Evolutionary conservation across 208 protist species (phyloP).

Genomic region (Trypanosomatidae sp.): DNA sequence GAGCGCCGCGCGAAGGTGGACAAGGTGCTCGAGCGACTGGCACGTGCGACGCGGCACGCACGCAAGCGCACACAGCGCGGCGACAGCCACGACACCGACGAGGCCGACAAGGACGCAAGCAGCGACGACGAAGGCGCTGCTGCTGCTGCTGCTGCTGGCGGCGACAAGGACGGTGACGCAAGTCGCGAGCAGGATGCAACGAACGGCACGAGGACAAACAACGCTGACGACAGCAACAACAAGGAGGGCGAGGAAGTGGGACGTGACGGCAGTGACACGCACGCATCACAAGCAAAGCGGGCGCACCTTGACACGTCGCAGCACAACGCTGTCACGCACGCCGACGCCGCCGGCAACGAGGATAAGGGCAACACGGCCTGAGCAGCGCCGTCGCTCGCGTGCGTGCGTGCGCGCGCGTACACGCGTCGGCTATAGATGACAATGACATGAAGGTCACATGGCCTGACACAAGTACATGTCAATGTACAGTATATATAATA

Average conservation of each 20-base stretch:
- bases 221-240: conserved; percentile 8
- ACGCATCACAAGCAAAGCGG: no score
- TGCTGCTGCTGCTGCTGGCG: conserved; percentile 3
- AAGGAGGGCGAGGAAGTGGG: background rate
- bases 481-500: no score
- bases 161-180: conserved; percentile 1
- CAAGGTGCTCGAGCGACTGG: conserved; percentile 27
- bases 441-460: no score
- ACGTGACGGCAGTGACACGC: conserved; percentile 8
- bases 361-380: no score
- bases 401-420: no score
- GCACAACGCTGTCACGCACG: no score
- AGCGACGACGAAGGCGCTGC: conserved; percentile 4
- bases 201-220: conserved; percentile 2
- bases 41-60: conserved; percentile 11
- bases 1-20: conserved; percentile 30
- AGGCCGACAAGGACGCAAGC: background rate
- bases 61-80: background rate
- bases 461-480: no score
- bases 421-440: no score
- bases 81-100: background rate
- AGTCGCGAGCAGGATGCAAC: conserved; percentile 1
- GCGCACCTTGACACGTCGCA: no score
- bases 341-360: no score
- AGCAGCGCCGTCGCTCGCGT: no score